Conservation (phyloP, 1,139 yeast species). For the Sugiyamaella paludigena region DNA sequence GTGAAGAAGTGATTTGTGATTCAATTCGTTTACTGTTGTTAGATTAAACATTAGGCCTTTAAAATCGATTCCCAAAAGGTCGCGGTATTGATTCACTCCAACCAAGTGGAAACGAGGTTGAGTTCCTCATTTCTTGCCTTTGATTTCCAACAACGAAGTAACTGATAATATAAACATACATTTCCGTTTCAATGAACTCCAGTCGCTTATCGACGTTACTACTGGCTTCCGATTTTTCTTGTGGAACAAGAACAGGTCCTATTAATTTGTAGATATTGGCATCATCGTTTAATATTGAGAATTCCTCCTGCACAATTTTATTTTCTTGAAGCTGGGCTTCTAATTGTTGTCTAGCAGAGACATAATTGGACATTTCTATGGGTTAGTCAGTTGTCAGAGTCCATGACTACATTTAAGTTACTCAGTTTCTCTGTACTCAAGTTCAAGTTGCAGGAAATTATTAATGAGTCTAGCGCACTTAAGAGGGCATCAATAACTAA, state of each 20-base stretch:
- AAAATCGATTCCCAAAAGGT: background rate
- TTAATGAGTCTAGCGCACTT: no score
- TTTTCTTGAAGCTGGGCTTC: slow-evolving; percentile 80
- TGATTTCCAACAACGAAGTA: no score
- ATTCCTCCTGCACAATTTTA: slow-evolving; percentile 84
- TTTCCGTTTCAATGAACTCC: slow-evolving; percentile 79
- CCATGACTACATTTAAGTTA: no score
- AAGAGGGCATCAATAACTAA: no score
- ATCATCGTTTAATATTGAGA: slow-evolving; percentile 55
- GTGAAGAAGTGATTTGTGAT: slow-evolving; percentile 34
- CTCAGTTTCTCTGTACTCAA: no score
- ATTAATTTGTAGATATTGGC: slow-evolving; percentile 82
- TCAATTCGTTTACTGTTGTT: slow-evolving; percentile 36
- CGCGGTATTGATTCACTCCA: no score
- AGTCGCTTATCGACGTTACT: slow-evolving; percentile 81
- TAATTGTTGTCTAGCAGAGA: slow-evolving; percentile 53
- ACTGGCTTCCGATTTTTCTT: slow-evolving; percentile 77
- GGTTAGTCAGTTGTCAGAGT: slow-evolving; percentile 6
- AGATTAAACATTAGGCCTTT: background rate
- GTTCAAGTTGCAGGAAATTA: no score
- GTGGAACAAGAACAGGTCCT: slow-evolving; percentile 90
- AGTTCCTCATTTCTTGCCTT: no score
- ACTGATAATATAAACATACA: no score
- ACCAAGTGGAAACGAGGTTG: no score
- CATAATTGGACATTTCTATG: slow-evolving; percentile 23